Evolutionary conservation across 192 early-diverging fungal species (phyloP).

Genomic region (Coemansia sp.): DNA sequence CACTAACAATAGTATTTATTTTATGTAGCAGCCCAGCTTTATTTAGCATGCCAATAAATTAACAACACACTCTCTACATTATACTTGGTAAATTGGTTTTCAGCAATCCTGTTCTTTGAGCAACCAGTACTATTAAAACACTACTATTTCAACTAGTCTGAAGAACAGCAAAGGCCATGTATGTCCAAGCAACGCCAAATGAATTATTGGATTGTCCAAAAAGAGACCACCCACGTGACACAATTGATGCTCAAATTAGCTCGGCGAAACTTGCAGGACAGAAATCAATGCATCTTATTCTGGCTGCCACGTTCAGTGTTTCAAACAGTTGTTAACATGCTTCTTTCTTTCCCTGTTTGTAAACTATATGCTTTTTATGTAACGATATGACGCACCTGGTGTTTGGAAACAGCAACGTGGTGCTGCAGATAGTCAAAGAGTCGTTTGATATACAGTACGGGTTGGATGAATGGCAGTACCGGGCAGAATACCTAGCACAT

Average conservation of each 20-base stretch:
- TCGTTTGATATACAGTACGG: neutral
- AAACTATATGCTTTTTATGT: neutral
- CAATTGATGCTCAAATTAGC: neutral
- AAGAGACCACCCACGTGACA: neutral
- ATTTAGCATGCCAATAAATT: no score
- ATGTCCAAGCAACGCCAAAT: no score
- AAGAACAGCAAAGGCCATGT: no score
- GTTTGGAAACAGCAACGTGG: neutral
- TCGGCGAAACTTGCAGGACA: neutral
- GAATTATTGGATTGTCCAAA: no score
- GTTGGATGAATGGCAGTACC: neutral
- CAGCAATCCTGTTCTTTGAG: no score
- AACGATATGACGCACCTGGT: neutral
- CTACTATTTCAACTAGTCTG: no score
- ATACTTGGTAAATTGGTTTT: no score
- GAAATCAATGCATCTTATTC: neutral
- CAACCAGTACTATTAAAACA: no score
- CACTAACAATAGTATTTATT: no score
- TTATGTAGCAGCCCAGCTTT: no score
- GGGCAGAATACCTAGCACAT: neutral
- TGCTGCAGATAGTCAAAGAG: neutral
- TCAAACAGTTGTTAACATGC: no score
- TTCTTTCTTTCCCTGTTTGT: neutral
- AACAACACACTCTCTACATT: no score
- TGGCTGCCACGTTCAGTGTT: neutral